Percentiles rank a stretch among this genome's conserved stretches.
Evolutionary conservation across 2,329 filamentous ascomycete species (phyloP).

Genomic region (Annulohypoxylon truncatum): DNA sequence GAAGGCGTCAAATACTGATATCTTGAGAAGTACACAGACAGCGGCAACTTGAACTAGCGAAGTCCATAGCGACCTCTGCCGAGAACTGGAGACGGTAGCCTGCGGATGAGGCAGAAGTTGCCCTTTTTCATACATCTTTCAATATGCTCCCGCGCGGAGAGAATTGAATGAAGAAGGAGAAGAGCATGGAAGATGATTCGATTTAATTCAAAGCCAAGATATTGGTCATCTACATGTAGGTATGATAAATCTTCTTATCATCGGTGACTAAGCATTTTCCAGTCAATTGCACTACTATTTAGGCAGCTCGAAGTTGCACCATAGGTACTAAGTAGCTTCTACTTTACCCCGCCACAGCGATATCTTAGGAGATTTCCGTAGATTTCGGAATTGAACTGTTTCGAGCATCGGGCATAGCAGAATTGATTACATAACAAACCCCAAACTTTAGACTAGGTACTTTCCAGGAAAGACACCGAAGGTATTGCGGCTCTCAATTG

Average conservation of each 20-base stretch:
- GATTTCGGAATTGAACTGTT: neutral
- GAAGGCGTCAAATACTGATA: slow-evolving; percentile 5
- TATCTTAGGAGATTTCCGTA: neutral
- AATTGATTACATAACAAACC: neutral
- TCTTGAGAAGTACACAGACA: slow-evolving; percentile 9
- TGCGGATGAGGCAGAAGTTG: slow-evolving; percentile 10
- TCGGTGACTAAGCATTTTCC: neutral
- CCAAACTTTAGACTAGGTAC: too few species aligned
- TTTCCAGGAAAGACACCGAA: too few species aligned
- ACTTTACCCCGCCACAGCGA: neutral
- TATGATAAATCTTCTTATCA: neutral
- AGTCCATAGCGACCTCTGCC: slow-evolving; percentile 10
- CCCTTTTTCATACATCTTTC: slow-evolving; percentile 11
- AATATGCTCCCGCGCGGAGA: neutral
- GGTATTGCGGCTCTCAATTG: too few species aligned
- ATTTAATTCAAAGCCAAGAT: neutral
- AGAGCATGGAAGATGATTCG: neutral
- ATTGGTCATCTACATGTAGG: too few species aligned
- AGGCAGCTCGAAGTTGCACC: neutral
- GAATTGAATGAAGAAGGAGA: neutral
- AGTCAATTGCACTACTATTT: neutral
- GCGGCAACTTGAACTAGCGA: neutral
- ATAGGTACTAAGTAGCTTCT: neutral
- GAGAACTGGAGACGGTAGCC: neutral
- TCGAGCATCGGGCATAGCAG: neutral